phyloP scores from a whole-genome alignment of 2,329 filamentous ascomycete species.

The Ambrosiella beaveri region DNA sequence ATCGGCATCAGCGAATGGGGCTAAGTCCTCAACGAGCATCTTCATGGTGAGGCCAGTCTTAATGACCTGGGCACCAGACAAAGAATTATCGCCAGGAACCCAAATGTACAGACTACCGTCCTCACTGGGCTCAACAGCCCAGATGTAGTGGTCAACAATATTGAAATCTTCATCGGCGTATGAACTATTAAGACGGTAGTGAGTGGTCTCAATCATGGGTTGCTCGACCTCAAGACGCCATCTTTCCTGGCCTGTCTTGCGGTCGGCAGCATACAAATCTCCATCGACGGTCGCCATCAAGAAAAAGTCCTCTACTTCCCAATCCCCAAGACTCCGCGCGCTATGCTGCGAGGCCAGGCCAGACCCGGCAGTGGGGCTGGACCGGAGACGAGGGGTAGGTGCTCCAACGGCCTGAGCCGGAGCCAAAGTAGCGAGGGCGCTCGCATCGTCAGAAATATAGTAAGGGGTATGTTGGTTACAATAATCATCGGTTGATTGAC shows the following conservation, averaged over 20 bases:
- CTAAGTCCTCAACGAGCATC: constrained; percentile 65
- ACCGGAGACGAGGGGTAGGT: constrained; percentile 48
- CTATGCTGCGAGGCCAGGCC: constrained; percentile 65
- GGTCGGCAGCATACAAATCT: constrained; percentile 79
- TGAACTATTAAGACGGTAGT: constrained; percentile 55
- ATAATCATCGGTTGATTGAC: constrained; percentile 20
- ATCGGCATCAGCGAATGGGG: constrained; percentile 58
- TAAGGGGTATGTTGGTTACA: constrained; percentile 20
- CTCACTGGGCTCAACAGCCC: constrained; percentile 84
- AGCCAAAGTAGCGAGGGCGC: constrained; percentile 96
- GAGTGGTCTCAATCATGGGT: constrained; percentile 80
- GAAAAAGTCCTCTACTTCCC: constrained; percentile 99
- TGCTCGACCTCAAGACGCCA: constrained; percentile 75
- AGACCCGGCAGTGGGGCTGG: constrained; percentile 40
- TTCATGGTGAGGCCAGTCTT: constrained; percentile 63
- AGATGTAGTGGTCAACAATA: constrained; percentile 70
- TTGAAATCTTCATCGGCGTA: constrained; percentile 39
- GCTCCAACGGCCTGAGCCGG: constrained; percentile 91
- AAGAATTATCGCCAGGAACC: constrained; percentile 37
- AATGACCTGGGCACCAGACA: constrained; percentile 30
- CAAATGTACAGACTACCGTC: constrained; percentile 81
- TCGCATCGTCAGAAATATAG: constrained; percentile 50
- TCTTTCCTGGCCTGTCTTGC: constrained; percentile 64
- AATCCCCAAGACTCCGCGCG: constrained; percentile 97
- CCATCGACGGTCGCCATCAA: constrained; percentile 99